Base-by-base conservation (phyloP, 2,329 filamentous ascomycete species). In the Juglanconis sp. region DNA sequence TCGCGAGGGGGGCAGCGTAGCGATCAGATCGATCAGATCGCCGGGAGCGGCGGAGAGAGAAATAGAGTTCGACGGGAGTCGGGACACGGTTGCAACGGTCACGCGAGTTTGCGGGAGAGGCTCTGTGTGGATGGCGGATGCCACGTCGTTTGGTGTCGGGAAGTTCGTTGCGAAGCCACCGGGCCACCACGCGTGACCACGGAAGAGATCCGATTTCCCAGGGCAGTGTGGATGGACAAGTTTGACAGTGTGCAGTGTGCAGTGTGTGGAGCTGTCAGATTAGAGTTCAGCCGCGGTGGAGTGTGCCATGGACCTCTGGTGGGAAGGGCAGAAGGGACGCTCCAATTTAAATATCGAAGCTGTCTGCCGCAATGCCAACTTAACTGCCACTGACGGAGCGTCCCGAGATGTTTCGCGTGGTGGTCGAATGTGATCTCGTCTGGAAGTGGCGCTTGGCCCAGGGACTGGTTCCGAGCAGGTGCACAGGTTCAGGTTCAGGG, bases 31-130 rank as follows among this genome's bases (percentile, higher is more conserved):
- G 52, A 46, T n/a, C 52, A 53, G n/a, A 30, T n/a, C 15, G 24
- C 13, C 24, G 31, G 38, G 52, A 53, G 53, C 11, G 36, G n/a
- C 42, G 17, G 34, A 34, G 48, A 36, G 31, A 13, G 8, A 24
- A 53, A 59, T 56, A 56, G 17, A 54, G 47, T 59, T 52, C 54
- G 48, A 42, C 55, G 46, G 53, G 52, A 52, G 47, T n/a, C 47
- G 40, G 60, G 60, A 56, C 51, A 48, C n/a, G 35, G 51, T 34
- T 53, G 58, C 56, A 44, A 54, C 38, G n/a, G 24, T 38, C 36
- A 42, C 38, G 52, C 52, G 38, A 44, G 30, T 30, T 30, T 42
- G 38, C 40, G 52, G 13, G 15, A 53, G n/a, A 47, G 5, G n/a
- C 5, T 17, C 44, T 24, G n/a, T 15, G n/a, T 47, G 44, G 24